phyloP scores from a whole-genome alignment of 345 rosid species.

The Brassica cretica region DNA sequence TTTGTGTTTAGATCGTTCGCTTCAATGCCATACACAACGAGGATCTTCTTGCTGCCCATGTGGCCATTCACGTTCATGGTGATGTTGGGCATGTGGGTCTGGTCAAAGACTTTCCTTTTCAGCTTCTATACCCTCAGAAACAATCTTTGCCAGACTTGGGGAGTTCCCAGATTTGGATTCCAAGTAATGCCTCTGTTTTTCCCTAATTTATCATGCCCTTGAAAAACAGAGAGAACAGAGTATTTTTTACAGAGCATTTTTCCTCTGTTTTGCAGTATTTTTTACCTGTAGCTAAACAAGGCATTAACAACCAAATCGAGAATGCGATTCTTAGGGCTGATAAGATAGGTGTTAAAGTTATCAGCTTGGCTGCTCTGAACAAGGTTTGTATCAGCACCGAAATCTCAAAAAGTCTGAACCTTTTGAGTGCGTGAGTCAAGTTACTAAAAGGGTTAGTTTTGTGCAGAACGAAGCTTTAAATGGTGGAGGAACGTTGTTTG shows the following conservation, averaged over 20 bases:
- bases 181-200: constrained; percentile 50
- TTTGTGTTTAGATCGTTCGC: constrained; percentile 60
- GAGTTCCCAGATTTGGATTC: constrained; percentile 82
- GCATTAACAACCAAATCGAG: constrained; percentile 84
- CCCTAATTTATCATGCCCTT: not conserved
- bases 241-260: constrained; percentile 12
- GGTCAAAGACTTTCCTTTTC: constrained; percentile 66
- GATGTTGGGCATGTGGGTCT: constrained; percentile 72
- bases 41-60: constrained; percentile 47
- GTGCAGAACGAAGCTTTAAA: constrained; percentile 89
- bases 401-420: not conserved
- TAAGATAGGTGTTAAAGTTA: constrained; percentile 80
- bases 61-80: constrained; percentile 51
- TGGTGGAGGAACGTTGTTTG: constrained; percentile 94
- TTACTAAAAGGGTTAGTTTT: constrained; percentile 3
- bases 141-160: constrained; percentile 75
- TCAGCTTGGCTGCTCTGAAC: constrained; percentile 87
- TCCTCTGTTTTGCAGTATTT: constrained; percentile 63
- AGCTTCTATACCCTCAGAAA: constrained; percentile 73
- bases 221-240: constrained; percentile 23
- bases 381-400: constrained; percentile 24
- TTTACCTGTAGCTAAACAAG: constrained; percentile 84
- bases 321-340: constrained; percentile 80
- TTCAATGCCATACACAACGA: constrained; percentile 55
- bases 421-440: not conserved